Conservation (phyloP, 2,329 filamentous ascomycete genomes). For the Elsinoe necatrix region DNA sequence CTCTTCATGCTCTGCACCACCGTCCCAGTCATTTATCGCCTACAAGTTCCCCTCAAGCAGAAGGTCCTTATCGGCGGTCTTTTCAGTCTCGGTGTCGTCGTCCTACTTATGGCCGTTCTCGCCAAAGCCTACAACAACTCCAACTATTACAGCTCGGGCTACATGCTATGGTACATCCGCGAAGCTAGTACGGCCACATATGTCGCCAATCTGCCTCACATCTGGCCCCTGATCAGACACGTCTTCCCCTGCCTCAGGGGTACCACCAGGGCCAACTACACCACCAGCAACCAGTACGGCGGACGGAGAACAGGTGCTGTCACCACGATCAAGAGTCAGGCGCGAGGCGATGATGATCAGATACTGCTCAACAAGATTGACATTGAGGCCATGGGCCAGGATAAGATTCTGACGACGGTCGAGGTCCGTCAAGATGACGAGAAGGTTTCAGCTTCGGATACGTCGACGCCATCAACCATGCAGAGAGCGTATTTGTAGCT, state of each 20-base stretch:
- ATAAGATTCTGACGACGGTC: slow-evolving; percentile 13
- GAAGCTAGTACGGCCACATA: slow-evolving; percentile 47
- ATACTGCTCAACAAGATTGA: not conserved
- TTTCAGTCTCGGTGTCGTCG: slow-evolving; percentile 45
- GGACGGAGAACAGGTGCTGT: not conserved
- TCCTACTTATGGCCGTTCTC: slow-evolving; percentile 39
- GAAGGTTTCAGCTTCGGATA: not conserved
- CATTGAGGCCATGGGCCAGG: slow-evolving; percentile 1
- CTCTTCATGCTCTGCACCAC: slow-evolving; percentile 52
- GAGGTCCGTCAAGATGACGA: slow-evolving; percentile 12
- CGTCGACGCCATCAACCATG: not conserved
- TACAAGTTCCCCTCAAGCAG: slow-evolving; percentile 43
- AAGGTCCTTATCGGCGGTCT: slow-evolving; percentile 46
- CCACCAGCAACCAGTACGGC: slow-evolving; percentile 4
- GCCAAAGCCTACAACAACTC: slow-evolving; percentile 42
- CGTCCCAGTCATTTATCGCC: slow-evolving; percentile 45
- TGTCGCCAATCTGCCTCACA: slow-evolving; percentile 46
- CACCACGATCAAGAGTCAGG: slow-evolving; percentile 10
- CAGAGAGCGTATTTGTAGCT: not conserved
- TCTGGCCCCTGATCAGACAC: slow-evolving; percentile 45
- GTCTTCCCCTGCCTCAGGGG: slow-evolving; percentile 13
- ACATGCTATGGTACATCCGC: slow-evolving; percentile 48
- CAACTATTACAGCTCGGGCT: slow-evolving; percentile 38
- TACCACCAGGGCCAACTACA: not conserved
- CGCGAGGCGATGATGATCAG: slow-evolving; percentile 4